Conservation (phyloP, 805 yeast species). For the Komagataella populi region DNA sequence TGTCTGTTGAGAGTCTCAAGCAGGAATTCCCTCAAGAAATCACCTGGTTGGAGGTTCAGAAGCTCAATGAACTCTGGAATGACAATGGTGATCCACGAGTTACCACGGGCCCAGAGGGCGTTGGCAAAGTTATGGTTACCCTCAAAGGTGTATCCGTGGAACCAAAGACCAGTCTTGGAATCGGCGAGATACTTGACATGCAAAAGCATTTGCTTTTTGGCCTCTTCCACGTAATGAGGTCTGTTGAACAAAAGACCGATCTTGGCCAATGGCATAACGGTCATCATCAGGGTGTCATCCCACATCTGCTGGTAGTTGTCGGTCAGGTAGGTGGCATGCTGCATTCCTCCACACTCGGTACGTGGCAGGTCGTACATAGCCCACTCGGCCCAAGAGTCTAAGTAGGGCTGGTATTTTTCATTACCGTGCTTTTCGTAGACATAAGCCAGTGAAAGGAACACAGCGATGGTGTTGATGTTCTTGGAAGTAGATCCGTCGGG, state of each 20-base stretch:
- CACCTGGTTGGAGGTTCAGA: slow-evolving; percentile 14
- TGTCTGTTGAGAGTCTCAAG: slow-evolving; percentile 18
- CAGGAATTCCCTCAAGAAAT: slow-evolving; percentile 14
- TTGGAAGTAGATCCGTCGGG: slow-evolving; percentile 18
- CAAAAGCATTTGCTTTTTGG: slow-evolving; percentile 19
- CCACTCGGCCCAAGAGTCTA: slow-evolving; percentile 23
- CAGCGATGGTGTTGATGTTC: slow-evolving; percentile 22
- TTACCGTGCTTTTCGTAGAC: slow-evolving; percentile 13
- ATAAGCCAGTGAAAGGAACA: slow-evolving; percentile 18
- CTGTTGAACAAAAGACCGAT: slow-evolving; percentile 8
- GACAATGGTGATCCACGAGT: slow-evolving; percentile 22
- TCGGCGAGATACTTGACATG: slow-evolving; percentile 19
- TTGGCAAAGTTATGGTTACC: slow-evolving; percentile 14
- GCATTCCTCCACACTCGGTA: slow-evolving; percentile 21
- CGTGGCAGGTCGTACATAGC: slow-evolving; percentile 16
- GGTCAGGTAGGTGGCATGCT: slow-evolving; percentile 19
- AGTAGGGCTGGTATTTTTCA: slow-evolving; percentile 13
- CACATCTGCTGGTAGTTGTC: slow-evolving; percentile 17
- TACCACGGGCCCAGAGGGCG: slow-evolving; percentile 24
- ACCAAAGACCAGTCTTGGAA: slow-evolving; percentile 18
- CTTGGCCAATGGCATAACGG: slow-evolving; percentile 19
- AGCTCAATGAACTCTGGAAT: slow-evolving; percentile 22
- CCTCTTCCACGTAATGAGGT: slow-evolving; percentile 20
- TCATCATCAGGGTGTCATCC: slow-evolving; percentile 21
- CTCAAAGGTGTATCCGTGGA: slow-evolving; percentile 20